Evolutionary conservation across 352 stramenopile genomes (phyloP), one percentile per base, ranked within the genome.

Genomic region (Phytopythium kandeliae): DNA sequence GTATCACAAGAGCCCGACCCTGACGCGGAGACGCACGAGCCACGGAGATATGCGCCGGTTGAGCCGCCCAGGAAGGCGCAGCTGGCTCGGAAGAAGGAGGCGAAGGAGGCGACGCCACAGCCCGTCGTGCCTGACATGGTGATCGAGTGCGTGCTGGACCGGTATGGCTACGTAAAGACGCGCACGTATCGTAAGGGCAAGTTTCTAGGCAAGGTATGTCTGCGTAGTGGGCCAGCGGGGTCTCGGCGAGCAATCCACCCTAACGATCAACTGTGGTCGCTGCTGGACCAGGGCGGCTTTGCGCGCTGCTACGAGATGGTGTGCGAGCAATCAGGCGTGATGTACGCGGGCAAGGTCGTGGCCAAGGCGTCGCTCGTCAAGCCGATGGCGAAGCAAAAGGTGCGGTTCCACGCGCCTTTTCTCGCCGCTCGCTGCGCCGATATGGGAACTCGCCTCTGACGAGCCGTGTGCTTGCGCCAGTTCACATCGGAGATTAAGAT

Each of bases 401-500:
- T 98, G 49, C 28, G 33, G 17, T 4, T n/a, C 2, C 15, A 16
- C n/a, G 12, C n/a, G n/a, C n/a, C n/a, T n/a, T n/a, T n/a, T n/a
- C n/a, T n/a, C n/a, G n/a, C n/a, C n/a, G n/a, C n/a, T n/a, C n/a
- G n/a, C n/a, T n/a, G n/a, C n/a, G n/a, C n/a, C n/a, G n/a, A n/a
- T n/a, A n/a, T n/a, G n/a, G n/a, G 28, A 44, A 42, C 54, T 40
- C 25, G 52, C 28, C 21, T 60, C 28, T 38, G 34, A 46, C 44
- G 4, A 15, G 21, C 66, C 89, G 9, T 82, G 89, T 82, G 45
- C 40, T 46, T 48, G 52, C 35, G 26, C 3, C 65, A 90, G 79
- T 92, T 95, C 67, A 89, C 81, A 35, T 97, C 92, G 17, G 97
- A 99, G 65, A 99, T 99, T 69, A 98, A 98, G 69, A 99, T 99